Base-by-base conservation (phyloP, 164 flowering plant species). In the Malania oleifera region DNA sequence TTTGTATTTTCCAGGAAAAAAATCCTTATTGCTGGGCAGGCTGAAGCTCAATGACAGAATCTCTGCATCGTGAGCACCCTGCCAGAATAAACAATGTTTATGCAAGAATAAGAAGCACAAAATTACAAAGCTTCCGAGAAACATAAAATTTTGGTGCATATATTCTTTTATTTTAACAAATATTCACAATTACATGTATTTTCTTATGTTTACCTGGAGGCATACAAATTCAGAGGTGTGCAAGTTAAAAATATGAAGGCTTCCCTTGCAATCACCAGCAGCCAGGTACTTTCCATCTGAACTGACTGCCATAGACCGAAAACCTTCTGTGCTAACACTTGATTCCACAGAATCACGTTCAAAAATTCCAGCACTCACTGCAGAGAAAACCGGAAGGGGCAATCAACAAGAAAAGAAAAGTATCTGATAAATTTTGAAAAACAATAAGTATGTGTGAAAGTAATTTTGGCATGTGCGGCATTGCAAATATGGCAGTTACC, bases 61-160 rank as follows among this genome's bases (percentile, higher is more conserved):
- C 73, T 87, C 95, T 11, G 77, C 80, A 53, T 77, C 75, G 68
- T 87, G 90, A 70, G 80, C 80, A 52, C 63, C 77, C 95, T 84
- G 77, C 71, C 61, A 71, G 46, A 45, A 7, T 28, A 34, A 26
- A 50, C 57, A 62, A 31, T 26, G 17, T 19, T 31, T 47, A 13
- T 31, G 39, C 28, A 56, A 17, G 35, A n/a, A 22, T 38, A 18
- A 45, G n/a, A 57, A 45, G 57, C 27, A 34, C 17, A 17, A 15
- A 17, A 19, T 25, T 17, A 24, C 7, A 31, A 41, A 13, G 3
- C 9, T 34, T 18, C 15, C 14, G 27, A 45, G 38, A 35, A 46
- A 29, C 47, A 51, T 50, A 26, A 34, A 18, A 0, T n/a, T 13
- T 25, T n/a, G n/a, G 11, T 29, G 51, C 20, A 54, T 26, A 46